These are phyloP conservation scores for Eimeria nieschulzi DNA, from an alignment of 169 alveolate genomes.

Conservation along the genomic window DNA sequence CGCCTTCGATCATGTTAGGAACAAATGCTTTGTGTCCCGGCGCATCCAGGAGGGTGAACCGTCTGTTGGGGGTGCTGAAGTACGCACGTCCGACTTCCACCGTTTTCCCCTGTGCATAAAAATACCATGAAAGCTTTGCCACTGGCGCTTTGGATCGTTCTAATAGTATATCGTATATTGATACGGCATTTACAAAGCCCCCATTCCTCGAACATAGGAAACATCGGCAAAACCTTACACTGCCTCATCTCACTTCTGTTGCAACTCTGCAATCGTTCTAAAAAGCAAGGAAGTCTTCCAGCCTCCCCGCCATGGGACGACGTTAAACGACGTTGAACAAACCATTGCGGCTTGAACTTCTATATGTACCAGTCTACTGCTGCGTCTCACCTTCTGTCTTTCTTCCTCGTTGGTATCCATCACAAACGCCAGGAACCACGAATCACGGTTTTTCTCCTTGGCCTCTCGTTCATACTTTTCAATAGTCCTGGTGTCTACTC, in stretches of 20 bases:
- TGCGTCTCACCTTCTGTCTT: constrained; percentile 87
- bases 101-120: constrained; percentile 93
- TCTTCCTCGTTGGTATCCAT: constrained; percentile 99
- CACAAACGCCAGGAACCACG: constrained; percentile 99
- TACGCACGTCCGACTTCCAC: constrained; percentile 98
- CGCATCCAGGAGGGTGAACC: constrained; percentile 99
- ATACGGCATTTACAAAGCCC: too few species aligned
- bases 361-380: too few species aligned
- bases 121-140: background rate
- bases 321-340: too few species aligned
- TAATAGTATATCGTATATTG: too few species aligned
- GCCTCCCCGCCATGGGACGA: too few species aligned
- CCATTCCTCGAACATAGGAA: too few species aligned
- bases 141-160: too few species aligned
- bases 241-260: too few species aligned
- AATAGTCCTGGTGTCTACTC: constrained; percentile 96
- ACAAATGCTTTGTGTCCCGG: constrained; percentile 99
- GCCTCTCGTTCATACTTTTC: constrained; percentile 99
- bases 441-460: constrained; percentile 96
- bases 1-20: constrained; percentile 99
- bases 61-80: constrained; percentile 92
- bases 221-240: too few species aligned
- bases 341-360: too few species aligned
- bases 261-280: too few species aligned
- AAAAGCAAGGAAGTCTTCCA: too few species aligned